Evolutionary conservation across 2,329 filamentous ascomycete genomes (phyloP).

Genomic region (Knufia fluminis): DNA sequence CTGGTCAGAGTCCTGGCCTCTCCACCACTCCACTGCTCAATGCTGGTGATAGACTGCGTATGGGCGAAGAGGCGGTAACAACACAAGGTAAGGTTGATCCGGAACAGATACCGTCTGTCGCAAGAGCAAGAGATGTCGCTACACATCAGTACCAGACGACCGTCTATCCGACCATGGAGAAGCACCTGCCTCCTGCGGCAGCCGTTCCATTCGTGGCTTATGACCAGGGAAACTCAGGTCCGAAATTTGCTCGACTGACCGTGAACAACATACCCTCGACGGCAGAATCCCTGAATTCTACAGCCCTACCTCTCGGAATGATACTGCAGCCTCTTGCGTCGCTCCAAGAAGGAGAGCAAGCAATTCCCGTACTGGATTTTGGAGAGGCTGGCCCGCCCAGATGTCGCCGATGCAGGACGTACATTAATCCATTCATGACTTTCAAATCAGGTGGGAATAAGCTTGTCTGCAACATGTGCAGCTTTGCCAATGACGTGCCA

Average conservation of each 20-base stretch:
- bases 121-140: constrained; percentile 69
- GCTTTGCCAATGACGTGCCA: constrained; percentile 88
- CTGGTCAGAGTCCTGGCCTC: constrained; percentile 20
- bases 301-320: constrained; percentile 76
- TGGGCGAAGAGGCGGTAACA: constrained; percentile 48
- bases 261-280: constrained; percentile 87
- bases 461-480: constrained; percentile 96
- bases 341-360: constrained; percentile 71
- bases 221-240: constrained; percentile 93
- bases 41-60: constrained; percentile 23
- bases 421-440: constrained; percentile 99
- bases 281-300: constrained; percentile 67
- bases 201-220: constrained; percentile 83
- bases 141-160: constrained; percentile 79
- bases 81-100: constrained; percentile 72
- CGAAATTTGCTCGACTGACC: constrained; percentile 83
- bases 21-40: constrained; percentile 11
- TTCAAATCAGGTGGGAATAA: constrained; percentile 91
- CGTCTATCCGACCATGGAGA: constrained; percentile 91
- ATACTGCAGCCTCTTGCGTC: constrained; percentile 79
- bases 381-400: constrained; percentile 81
- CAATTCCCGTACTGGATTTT: constrained; percentile 90
- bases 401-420: constrained; percentile 85
- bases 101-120: constrained; percentile 87
- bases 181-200: constrained; percentile 80